phyloP scores from a whole-genome alignment of 768 basidiomycete species.

The Tulasnella sp. region DNA sequence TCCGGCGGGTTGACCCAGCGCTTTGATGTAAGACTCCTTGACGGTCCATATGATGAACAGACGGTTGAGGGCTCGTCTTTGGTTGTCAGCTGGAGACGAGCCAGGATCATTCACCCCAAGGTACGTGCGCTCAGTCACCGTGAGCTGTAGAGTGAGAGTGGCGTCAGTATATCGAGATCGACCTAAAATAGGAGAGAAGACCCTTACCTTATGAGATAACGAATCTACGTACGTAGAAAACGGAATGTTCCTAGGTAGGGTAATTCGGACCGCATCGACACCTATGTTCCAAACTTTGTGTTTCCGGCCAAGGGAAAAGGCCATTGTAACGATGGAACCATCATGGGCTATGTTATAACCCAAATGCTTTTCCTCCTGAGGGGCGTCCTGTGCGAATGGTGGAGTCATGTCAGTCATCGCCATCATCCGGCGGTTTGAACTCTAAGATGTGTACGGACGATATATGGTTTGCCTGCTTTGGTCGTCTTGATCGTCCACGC shows the following conservation, averaged over 20 bases:
- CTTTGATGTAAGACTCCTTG: slow-evolving; percentile 74
- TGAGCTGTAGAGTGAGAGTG: slow-evolving; percentile 30
- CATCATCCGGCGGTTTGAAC: neutral
- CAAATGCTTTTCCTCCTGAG: slow-evolving; percentile 16
- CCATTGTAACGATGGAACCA: slow-evolving; percentile 38
- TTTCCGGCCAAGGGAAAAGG: slow-evolving; percentile 47
- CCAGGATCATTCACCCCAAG: slow-evolving; percentile 28
- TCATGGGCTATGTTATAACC: slow-evolving; percentile 21
- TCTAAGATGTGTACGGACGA: slow-evolving; percentile 9
- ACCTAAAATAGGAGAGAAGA: neutral
- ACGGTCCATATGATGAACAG: slow-evolving; percentile 68
- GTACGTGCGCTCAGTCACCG: slow-evolving; percentile 42
- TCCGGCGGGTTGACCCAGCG: slow-evolving; percentile 68
- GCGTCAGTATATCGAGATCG: neutral
- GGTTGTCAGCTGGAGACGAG: slow-evolving; percentile 32
- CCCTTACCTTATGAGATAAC: slow-evolving; percentile 58
- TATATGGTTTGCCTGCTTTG: slow-evolving; percentile 17
- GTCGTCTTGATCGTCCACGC: slow-evolving; percentile 18
- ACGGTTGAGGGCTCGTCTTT: slow-evolving; percentile 59
- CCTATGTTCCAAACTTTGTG: slow-evolving; percentile 74
- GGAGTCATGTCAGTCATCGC: neutral
- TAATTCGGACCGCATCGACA: slow-evolving; percentile 61
- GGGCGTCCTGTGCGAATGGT: slow-evolving; percentile 9
- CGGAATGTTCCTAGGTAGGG: slow-evolving; percentile 47
- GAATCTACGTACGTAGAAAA: slow-evolving; percentile 62